phyloP scores from a whole-genome alignment of 2,329 filamentous ascomycete genomes.

The Penicillium palitans region DNA sequence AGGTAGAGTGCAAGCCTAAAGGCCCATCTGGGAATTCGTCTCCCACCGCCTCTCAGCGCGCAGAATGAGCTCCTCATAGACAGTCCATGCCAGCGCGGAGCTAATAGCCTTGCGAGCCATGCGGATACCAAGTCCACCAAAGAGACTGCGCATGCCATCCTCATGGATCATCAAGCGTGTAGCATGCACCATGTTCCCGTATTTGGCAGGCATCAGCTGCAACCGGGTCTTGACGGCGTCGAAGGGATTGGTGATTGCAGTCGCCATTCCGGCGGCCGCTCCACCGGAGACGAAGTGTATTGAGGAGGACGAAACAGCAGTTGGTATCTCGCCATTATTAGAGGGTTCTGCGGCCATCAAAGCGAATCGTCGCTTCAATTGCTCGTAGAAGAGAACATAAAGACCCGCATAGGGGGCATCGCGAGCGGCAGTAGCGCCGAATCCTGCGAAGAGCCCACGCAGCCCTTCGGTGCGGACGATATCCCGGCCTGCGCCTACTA shows the following conservation, averaged over 20 bases:
- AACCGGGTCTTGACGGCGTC: constrained; percentile 95
- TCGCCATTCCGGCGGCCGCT: constrained; percentile 77
- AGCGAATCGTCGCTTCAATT: constrained; percentile 40
- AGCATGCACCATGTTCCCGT: constrained; percentile 79
- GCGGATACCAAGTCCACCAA: constrained; percentile 80
- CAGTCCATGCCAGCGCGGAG: constrained; percentile 93
- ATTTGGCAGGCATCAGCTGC: constrained; percentile 80
- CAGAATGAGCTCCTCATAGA: constrained; percentile 90
- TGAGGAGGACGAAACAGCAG: constrained; percentile 41
- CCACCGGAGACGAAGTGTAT: constrained; percentile 87
- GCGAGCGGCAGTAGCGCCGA: constrained; percentile 86
- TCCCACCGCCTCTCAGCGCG: constrained; percentile 59
- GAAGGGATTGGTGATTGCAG: constrained; percentile 90
- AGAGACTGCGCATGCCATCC: constrained; percentile 77
- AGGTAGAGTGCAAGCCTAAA: constrained; percentile 11
- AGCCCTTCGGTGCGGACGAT: constrained; percentile 73
- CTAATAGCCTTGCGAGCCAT: constrained; percentile 91
- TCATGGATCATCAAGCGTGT: constrained; percentile 74
- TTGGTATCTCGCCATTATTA: constrained; percentile 21
- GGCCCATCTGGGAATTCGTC: constrained; percentile 26
- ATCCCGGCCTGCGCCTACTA: constrained; percentile 69
- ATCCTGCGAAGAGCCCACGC: constrained; percentile 87
- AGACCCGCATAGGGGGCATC: constrained; percentile 97
- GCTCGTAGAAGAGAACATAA: constrained; percentile 92
- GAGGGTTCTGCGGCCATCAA: constrained; percentile 21